Evolutionary conservation across 179 eudicot genomes (phyloP), one percentile per base, ranked within the genome.

Genomic region (Corrigiola litoralis): DNA sequence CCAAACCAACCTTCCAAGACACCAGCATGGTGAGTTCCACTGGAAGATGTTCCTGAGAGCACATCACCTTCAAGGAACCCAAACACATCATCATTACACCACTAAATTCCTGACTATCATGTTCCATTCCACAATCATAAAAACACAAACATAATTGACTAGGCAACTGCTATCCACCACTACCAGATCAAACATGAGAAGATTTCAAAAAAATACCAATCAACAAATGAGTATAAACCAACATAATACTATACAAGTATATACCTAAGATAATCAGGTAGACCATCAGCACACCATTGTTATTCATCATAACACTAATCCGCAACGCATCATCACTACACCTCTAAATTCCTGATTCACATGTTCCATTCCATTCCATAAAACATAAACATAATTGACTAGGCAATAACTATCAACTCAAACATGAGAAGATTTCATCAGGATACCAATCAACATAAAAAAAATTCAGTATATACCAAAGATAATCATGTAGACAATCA

Each of bases 1-100:
- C 95, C 95, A 77, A 83, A 85, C 95, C 95, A 87, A 58, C 80
- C 84, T 71, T 87, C 88, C 72, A 87, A 41, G 25, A 87, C 72
- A 33, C 91, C 95, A 23, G 84, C 76, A 70, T 85, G 91, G 58
- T 85, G 87, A 66, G 61, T 20, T 62, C 87, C 87, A 48, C 76
- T 61, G 4, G 91, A 68, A 54, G 85, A 69, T 68, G 90, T 85
- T 58, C 95, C 91, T 5, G 95, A 83, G 6, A 87, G 82, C 55
- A 87, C 95, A 85, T 87, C 95, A 72, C 95, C 90, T 87, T 64
- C 66, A 59, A 64, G 63, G 40, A 66, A 68, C 44, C 54, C 64
- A 62, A 18, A 49, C 38, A 36, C 37, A 58, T 42, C 65, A 41
- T 29, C 21, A 38, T 61, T 48, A 63, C 52, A 48, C 4, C 55